Evolutionary conservation across 345 rosid genomes (phyloP), one percentile per base, ranked within the genome.

Genomic region (Rhodamnia rubescens): DNA sequence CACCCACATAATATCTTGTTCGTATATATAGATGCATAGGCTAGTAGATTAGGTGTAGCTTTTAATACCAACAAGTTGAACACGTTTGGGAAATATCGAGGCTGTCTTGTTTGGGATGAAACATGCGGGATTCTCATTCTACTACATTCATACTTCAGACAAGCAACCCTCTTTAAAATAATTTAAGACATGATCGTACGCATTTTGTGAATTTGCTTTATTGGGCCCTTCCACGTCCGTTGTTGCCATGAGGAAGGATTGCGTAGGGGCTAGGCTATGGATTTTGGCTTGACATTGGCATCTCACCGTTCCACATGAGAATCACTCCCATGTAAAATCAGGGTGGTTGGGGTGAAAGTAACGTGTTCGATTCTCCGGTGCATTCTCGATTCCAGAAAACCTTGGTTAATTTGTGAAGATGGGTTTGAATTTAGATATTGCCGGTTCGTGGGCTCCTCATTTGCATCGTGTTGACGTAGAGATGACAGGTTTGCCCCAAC

Each of bases 31-130:
- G 29, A 82, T 27, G 84, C 84, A 82, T 82, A 82, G 84, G 47
- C 44, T 82, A n/a, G 84, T 82, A 82, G 84, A 82, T 82, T 82
- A 82, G 84, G 84, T 82, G 84, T 82, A 82, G 58, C 57, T 52
- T 82, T 82, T 82, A 8, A 82, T 54, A 82, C 84, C 53, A 27
- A 7, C 29, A 27, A 51, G 57, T 14, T 27, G 50, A n/a, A 40
- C 84, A 51, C 80, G 42, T 52, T 27, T 52, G 84, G 84, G 40
- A 51, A 82, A 11, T 53, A 52, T 82, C 84, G 84, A 82, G 84
- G 57, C 84, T 52, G 58, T 82, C 54, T 42, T 54, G 29, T 82
- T 82, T 52, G 54, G 26, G 84, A 82, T 53, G 84, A 54, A 82
- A 82, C 84, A 82, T 51, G 84, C 52, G 26, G 44, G 27, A 42